phyloP scores from a whole-genome alignment of 176 grass and related monocot species.

The Thinopyrum elongatum region DNA sequence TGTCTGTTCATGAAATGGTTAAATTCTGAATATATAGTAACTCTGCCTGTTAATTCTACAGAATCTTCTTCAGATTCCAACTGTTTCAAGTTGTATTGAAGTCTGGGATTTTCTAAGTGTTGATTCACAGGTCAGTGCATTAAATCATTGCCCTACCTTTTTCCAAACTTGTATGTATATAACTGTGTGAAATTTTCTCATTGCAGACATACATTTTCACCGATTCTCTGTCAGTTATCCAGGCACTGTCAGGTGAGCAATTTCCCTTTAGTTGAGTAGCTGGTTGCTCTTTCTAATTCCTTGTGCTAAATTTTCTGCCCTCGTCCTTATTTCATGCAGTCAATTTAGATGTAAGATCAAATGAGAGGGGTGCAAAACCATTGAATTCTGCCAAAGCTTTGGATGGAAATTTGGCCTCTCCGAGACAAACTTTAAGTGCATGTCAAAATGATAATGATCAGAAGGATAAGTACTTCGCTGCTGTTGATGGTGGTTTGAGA shows the following conservation, averaged over 20 bases:
- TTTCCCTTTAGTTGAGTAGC: neutral
- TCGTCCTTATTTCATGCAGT: conserved; percentile 45
- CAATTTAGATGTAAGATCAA: conserved; percentile 65
- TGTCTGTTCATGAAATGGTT: neutral
- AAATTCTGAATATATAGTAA: neutral
- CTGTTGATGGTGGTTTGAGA: conserved; percentile 69
- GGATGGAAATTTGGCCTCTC: conserved; percentile 42
- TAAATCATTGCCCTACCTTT: neutral
- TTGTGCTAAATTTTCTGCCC: conserved; percentile 17
- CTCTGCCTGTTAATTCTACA: conserved; percentile 40
- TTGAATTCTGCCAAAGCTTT: conserved; percentile 44
- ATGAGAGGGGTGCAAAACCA: conserved; percentile 53
- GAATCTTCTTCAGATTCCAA: conserved; percentile 97
- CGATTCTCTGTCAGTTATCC: conserved; percentile 83
- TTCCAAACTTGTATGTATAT: conserved; percentile 6
- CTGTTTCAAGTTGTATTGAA: conserved; percentile 93
- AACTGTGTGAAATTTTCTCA: neutral
- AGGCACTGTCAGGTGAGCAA: conserved; percentile 76
- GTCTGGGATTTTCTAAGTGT: conserved; percentile 98
- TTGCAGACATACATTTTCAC: conserved; percentile 91
- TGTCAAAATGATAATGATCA: conserved; percentile 32
- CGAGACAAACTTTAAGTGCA: conserved; percentile 30
- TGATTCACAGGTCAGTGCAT: conserved; percentile 81
- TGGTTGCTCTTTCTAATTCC: conserved; percentile 11
- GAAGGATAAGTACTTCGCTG: conserved; percentile 31